Conservation (phyloP, 352 stramenopile species). For the Pythium inflatum region DNA sequence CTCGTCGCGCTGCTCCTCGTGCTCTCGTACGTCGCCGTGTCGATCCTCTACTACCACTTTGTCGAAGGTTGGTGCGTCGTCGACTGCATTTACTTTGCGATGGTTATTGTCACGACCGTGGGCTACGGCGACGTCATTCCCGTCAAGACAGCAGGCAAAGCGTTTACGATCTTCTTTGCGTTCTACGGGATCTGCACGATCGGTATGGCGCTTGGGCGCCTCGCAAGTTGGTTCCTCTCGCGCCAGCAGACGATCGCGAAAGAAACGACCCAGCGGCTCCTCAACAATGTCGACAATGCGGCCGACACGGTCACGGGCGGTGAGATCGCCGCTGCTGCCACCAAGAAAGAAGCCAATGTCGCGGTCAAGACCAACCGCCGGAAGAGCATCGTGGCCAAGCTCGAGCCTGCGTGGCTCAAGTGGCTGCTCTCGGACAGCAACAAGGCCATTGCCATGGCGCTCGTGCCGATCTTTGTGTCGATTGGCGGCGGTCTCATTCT, state of each 20-base stretch:
- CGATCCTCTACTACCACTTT: constrained; percentile 62
- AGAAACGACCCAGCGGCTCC: constrained; percentile 53
- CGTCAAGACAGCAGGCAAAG: constrained; percentile 51
- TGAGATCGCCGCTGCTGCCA: background rate
- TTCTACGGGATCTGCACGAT: constrained; percentile 79
- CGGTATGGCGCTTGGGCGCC: constrained; percentile 60
- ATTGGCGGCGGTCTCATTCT: constrained; percentile 59
- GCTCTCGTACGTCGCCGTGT: constrained; percentile 58
- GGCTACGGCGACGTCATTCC: constrained; percentile 87
- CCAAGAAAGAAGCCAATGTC: constrained; percentile 32
- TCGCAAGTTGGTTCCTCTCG: constrained; percentile 58
- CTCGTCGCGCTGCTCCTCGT: constrained; percentile 52
- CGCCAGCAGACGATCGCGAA: constrained; percentile 64
- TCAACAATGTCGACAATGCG: constrained; percentile 53
- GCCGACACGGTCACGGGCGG: constrained; percentile 21
- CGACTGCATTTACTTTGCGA: constrained; percentile 91
- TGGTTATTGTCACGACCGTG: constrained; percentile 93
- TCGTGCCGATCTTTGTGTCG: constrained; percentile 55
- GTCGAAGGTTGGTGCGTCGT: constrained; percentile 64
- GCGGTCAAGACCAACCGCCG: background rate
- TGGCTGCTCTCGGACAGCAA: constrained; percentile 58
- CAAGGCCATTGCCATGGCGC: constrained; percentile 44
- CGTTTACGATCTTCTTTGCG: constrained; percentile 89
- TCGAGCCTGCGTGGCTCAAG: constrained; percentile 39
- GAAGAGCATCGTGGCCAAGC: constrained; percentile 1